phyloP scores from a whole-genome alignment of 2,329 filamentous ascomycete species.

The Rutstroemia sp. region DNA sequence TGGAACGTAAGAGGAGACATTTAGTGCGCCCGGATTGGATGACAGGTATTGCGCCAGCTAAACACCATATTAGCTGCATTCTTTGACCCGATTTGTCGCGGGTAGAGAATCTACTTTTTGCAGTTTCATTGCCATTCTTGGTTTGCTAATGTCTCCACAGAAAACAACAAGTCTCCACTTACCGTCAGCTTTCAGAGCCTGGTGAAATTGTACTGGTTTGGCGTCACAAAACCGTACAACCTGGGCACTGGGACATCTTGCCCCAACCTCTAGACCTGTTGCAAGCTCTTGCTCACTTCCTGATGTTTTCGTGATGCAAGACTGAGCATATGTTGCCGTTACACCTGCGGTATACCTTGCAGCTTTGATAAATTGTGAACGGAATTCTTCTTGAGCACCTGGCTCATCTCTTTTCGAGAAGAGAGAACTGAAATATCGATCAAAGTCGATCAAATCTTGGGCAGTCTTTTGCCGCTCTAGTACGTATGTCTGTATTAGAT shows the following conservation, averaged over 20 bases:
- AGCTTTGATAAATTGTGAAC: neutral
- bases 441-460: conserved; percentile 57
- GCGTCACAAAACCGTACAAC: neutral
- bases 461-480: conserved; percentile 55
- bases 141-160: neutral
- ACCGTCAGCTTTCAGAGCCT: neutral
- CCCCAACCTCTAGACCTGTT: neutral
- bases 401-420: neutral
- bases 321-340: neutral
- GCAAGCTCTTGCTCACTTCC: neutral
- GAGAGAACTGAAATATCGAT: conserved; percentile 27
- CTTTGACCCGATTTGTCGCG: no score
- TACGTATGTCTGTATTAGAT: conserved; percentile 54
- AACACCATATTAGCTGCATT: no score
- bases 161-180: neutral
- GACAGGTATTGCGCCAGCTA: no score
- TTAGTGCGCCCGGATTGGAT: no score
- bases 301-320: neutral
- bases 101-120: neutral
- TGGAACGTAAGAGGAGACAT: no score
- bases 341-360: neutral
- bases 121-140: neutral
- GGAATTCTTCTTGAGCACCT: neutral
- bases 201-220: neutral
- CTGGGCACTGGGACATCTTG: neutral